Evolutionary conservation across 345 rosid genomes (phyloP), one percentile per base, ranked within the genome.

Genomic region (Eucalyptus pauciflora): DNA sequence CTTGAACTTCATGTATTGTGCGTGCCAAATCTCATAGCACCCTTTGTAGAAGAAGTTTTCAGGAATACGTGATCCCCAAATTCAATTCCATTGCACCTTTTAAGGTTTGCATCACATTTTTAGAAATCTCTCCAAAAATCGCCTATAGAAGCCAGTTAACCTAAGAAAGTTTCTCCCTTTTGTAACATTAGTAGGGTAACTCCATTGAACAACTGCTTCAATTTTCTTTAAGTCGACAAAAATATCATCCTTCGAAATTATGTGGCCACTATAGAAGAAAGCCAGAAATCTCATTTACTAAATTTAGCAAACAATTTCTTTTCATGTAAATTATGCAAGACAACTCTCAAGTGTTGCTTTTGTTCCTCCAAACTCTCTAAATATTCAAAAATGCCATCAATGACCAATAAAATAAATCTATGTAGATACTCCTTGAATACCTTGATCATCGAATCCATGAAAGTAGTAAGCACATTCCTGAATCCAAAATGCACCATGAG

Each of bases 391-490:
- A 87, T 60, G 27, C 29, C 80, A 62, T 62, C 81, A 17, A 87
- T 87, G 22, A 87, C 46, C 4, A 62, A 41, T 11, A 12, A 16
- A 12, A 8, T 29, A 37, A 87, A 54, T 54, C 27, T 54, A 54
- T 18, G 14, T 12, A 60, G 16, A 60, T 60, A 60, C 31, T 60
- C 15, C 67, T 27, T 60, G 31, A 27, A 60, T 60, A 60, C 31
- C 31, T 27, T 27, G 16, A 0, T 60, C 31, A 60, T 60, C 0
- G 14, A 5, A 60, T 60, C 67, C 67, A 10, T 60, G 67, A 60
- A 60, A 27, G 67, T 1, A 60, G 0, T 5, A 60, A 12, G 31
- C 15, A 27, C n/a, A 27, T 60, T 60, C n/a, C 0, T 11, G 13
- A 27, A 60, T 27, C 67, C 67, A 60, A 60, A 60, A 60, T 29